phyloP scores from a whole-genome alignment of 2,329 filamentous ascomycete genomes.

The Mariannaea sp. region DNA sequence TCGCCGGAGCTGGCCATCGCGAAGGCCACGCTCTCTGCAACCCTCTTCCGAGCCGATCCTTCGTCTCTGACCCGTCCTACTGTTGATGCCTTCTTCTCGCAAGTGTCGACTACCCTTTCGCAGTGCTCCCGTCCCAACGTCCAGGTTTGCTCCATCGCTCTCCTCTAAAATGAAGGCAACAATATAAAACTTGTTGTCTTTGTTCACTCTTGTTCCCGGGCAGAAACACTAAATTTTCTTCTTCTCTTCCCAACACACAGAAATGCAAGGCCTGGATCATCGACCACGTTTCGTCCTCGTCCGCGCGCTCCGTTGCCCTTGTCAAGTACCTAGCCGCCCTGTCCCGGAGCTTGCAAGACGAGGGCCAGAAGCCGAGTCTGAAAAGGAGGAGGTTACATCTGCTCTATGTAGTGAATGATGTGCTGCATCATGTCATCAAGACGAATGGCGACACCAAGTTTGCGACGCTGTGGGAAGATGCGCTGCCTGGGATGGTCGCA shows the following conservation, averaged over 20 bases:
- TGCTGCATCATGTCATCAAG: slow-evolving; percentile 71
- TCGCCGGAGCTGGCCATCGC: slow-evolving; percentile 76
- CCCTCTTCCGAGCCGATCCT: slow-evolving; percentile 76
- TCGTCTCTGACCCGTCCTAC: slow-evolving; percentile 68
- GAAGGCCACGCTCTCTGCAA: slow-evolving; percentile 77
- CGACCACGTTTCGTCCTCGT: slow-evolving; percentile 70
- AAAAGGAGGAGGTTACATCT: slow-evolving; percentile 75
- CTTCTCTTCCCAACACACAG: slow-evolving; percentile 55
- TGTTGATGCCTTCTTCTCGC: slow-evolving; percentile 70
- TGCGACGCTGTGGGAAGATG: slow-evolving; percentile 59
- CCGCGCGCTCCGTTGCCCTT: slow-evolving; percentile 67
- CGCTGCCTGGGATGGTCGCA: slow-evolving; percentile 66
- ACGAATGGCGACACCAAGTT: slow-evolving; percentile 58
- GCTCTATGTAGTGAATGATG: slow-evolving; percentile 78
- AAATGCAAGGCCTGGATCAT: slow-evolving; percentile 88
- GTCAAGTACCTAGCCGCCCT: slow-evolving; percentile 77
- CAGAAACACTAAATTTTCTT: slow-evolving; percentile 38
- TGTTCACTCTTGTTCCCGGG: slow-evolving; percentile 29
- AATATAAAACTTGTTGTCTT: slow-evolving; percentile 8
- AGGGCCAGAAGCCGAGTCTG: slow-evolving; percentile 53
- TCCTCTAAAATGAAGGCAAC: slow-evolving; percentile 24
- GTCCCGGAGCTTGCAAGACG: slow-evolving; percentile 51
- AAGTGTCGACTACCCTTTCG: slow-evolving; percentile 67
- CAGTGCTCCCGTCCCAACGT: slow-evolving; percentile 81
- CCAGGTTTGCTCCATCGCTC: slow-evolving; percentile 73